These are phyloP conservation scores for Fusarium citri DNA, from an alignment of 2,329 filamentous ascomycete genomes.

Conservation along the genomic window DNA sequence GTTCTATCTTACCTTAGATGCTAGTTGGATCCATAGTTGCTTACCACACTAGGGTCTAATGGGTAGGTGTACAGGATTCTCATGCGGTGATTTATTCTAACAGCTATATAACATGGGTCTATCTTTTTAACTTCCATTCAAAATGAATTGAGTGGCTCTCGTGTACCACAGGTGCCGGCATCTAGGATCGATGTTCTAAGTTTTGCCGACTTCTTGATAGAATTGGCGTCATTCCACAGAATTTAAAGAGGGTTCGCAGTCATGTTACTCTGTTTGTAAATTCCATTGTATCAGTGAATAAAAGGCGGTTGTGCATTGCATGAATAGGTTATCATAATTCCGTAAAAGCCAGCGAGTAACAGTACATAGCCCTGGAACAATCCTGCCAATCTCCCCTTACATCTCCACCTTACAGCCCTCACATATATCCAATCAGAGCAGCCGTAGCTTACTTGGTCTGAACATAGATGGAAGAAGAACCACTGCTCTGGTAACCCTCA, in stretches of 20 bases:
- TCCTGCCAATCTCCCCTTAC: background rate
- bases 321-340: background rate
- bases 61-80: background rate
- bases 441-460: constrained; percentile 4
- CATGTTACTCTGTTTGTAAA: background rate
- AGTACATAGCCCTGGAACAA: background rate
- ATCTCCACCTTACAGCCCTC: background rate
- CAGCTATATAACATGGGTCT: background rate
- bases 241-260: background rate
- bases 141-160: background rate
- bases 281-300: background rate
- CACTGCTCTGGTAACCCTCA: constrained; percentile 28
- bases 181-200: background rate
- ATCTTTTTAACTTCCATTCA: background rate
- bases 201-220: background rate
- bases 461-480: constrained; percentile 16
- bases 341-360: background rate
- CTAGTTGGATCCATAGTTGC: background rate
- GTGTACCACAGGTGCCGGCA: background rate
- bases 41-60: background rate
- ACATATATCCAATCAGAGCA: background rate
- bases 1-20: background rate
- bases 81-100: background rate
- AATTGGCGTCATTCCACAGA: background rate
- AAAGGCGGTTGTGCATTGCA: background rate